Conservation (phyloP, 176 grass and related monocot species). For the Triticum dicoccoides region DNA sequence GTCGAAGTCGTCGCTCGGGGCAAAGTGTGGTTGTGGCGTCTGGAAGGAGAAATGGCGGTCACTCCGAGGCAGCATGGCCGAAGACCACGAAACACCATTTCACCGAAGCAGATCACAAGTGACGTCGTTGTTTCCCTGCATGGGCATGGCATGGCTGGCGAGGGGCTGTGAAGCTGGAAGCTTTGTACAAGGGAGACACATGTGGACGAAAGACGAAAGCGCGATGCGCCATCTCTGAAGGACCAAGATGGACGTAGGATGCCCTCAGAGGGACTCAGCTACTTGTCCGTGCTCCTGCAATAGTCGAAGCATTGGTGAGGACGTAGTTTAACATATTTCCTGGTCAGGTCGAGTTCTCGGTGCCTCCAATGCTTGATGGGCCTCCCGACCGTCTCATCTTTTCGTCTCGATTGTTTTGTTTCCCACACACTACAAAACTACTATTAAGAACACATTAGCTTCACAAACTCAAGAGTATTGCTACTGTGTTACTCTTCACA, state of each 20-base stretch:
- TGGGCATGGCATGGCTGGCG: neutral
- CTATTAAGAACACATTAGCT: too few relatives aligned
- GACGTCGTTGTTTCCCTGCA: neutral
- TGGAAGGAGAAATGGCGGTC: neutral
- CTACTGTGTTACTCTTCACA: too few relatives aligned
- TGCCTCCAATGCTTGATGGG: neutral
- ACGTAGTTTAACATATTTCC: neutral
- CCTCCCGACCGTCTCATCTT: neutral
- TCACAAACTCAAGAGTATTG: too few relatives aligned
- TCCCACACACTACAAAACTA: too few relatives aligned
- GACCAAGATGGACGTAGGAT: neutral
- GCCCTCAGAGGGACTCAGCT: neutral
- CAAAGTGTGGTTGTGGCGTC: too few relatives aligned
- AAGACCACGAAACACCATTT: neutral
- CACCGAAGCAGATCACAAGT: too few relatives aligned
- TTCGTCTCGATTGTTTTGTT: neutral
- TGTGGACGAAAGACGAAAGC: neutral
- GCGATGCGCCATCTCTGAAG: neutral
- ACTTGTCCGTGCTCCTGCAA: neutral
- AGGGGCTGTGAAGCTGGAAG: neutral
- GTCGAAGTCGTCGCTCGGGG: too few relatives aligned
- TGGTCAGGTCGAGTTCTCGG: neutral
- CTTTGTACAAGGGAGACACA: neutral
- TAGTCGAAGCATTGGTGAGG: neutral
- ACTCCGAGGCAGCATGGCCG: neutral